These are phyloP conservation scores for Vigna unguiculata DNA, from an alignment of 306 rosid species.

Conservation along the genomic window DNA sequence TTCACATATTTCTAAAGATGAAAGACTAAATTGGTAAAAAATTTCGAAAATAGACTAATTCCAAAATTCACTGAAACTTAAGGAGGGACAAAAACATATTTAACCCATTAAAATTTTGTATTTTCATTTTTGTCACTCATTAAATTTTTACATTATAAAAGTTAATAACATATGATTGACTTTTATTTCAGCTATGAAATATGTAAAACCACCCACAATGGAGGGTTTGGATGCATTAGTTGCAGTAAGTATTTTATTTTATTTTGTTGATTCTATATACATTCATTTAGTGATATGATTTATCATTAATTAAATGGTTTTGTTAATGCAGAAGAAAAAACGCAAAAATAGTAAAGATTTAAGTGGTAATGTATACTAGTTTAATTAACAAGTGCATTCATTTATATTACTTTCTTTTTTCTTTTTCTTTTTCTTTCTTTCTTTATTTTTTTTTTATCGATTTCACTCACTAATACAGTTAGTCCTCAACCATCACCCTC, in stretches of 20 bases:
- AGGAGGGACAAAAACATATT: too few relatives aligned
- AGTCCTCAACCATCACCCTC: constrained; percentile 56
- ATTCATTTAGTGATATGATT: constrained; percentile 11
- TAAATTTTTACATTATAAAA: not conserved
- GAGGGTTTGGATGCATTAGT: constrained; percentile 71
- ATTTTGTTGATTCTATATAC: not conserved
- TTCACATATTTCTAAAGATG: too few relatives aligned
- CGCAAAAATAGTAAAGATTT: constrained; percentile 46
- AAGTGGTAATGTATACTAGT: constrained; percentile 59
- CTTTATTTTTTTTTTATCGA: constrained; percentile 27
- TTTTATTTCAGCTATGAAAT: constrained; percentile 63
- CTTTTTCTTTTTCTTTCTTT: not conserved
- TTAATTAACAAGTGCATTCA: constrained; percentile 10
- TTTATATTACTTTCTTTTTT: not conserved
- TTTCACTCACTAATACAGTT: constrained; percentile 55
- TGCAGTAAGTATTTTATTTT: constrained; percentile 55
- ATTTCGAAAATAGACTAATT: too few relatives aligned
- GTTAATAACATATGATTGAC: constrained; percentile 25
- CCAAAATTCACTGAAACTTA: too few relatives aligned
- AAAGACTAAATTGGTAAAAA: too few relatives aligned
- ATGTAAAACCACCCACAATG: constrained; percentile 72
- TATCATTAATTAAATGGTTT: constrained; percentile 26
- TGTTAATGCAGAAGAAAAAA: constrained; percentile 68
- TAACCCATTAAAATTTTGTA: constrained; percentile 11
- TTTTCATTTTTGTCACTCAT: constrained; percentile 7